Base-by-base conservation (phyloP, 164 flowering plant genomes). In the Macadamia tetraphylla region DNA sequence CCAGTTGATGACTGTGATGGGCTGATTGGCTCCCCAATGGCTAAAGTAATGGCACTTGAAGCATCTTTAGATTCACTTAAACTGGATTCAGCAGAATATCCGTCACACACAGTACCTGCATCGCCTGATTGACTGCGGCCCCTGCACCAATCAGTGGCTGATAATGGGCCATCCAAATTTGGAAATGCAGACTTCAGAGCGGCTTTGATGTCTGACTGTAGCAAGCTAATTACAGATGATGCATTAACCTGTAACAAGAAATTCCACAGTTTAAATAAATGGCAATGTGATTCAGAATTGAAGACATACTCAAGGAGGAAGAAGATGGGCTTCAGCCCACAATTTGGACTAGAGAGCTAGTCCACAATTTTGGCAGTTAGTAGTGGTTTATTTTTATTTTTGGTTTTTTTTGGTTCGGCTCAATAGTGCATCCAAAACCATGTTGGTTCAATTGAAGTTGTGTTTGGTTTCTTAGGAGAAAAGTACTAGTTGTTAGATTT, bases 111-210 rank as follows among this genome's bases (percentile, higher is more conserved):
- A 29, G 67, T 71, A 72, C 85, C 92, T 32, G 71, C 67, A 66
- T 92, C 97, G 73, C 78, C 79, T 63, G 83, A 81, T 67, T 85
- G 92, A 76, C 72, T 76, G 35, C 85, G 92, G 57, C 97, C 97
- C 78, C 81, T 91, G 83, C 94, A 92, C 98, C 97, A 95, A 77
- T 95, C 98, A 57, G 67, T 77, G 62, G 89, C 84, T 63, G 87
- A 77, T 62, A 95, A 83, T 65, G 99, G 99, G 65, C 99, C 99
- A 71, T 95, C 99, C 78, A 83, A 72, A 75, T 63, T 80, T 63
- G 80, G 78, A 82, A 95, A 95, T 57, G 99, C 98, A 82, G 91
- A 85, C 78, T 81, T 92, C 69, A 95, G 67, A n/a, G 98, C 97
- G 73, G 85, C 67, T 81, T 88, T 92, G 31, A 95, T 76, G 68